Percentiles rank a stretch among this genome's conserved stretches.
Evolutionary conservation across 2,329 filamentous ascomycete species (phyloP).

Genomic region (Colletotrichum tamarilloi): DNA sequence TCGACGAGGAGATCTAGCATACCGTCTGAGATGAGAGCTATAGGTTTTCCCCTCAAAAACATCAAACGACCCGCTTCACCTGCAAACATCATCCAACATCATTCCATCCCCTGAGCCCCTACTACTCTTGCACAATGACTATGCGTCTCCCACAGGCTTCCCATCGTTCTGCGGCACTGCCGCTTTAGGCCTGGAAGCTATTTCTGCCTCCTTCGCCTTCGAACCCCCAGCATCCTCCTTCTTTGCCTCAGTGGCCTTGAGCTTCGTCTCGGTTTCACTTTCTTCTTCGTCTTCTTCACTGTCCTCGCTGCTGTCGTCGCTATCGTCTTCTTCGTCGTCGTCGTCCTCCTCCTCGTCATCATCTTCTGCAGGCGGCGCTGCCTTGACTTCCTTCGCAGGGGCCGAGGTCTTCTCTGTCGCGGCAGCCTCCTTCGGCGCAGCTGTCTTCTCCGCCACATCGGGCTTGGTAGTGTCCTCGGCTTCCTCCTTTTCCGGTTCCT

Average conservation of each 20-base stretch:
- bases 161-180: background rate
- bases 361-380: conserved; percentile 39
- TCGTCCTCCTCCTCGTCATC: conserved; percentile 41
- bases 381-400: background rate
- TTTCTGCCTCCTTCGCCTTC: conserved; percentile 11
- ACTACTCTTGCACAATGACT: background rate
- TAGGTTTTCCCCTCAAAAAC: background rate
- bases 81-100: background rate
- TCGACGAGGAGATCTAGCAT: background rate
- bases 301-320: conserved; percentile 43
- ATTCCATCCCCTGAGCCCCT: background rate
- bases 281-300: conserved; percentile 41
- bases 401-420: conserved; percentile 42
- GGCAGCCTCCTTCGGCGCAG: conserved; percentile 37
- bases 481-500: conserved; percentile 47
- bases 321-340: conserved; percentile 41
- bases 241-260: conserved; percentile 23
- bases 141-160: conserved; percentile 1
- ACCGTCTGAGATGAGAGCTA: background rate
- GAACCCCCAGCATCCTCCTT: conserved; percentile 8
- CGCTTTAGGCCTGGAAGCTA: background rate
- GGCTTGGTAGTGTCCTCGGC: conserved; percentile 39
- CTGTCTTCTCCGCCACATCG: conserved; percentile 31
- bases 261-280: conserved; percentile 37
- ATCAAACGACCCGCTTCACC: background rate